These are phyloP conservation scores for Colletotrichum horii DNA, from an alignment of 2,329 filamentous ascomycete species.

Conservation along the genomic window DNA sequence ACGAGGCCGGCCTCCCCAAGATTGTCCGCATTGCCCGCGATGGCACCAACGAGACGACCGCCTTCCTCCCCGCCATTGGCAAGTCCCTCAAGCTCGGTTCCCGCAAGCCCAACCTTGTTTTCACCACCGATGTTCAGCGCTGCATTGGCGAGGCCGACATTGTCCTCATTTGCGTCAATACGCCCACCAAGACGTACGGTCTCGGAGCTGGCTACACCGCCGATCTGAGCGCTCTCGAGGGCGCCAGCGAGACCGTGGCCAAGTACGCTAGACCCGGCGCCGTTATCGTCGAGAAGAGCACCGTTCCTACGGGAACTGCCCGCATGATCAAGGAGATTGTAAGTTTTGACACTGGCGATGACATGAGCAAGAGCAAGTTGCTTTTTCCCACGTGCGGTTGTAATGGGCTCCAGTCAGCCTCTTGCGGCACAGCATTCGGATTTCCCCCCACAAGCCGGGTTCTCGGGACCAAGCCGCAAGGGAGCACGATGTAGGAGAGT, in stretches of 20 bases:
- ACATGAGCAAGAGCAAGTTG: neutral
- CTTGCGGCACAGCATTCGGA: neutral
- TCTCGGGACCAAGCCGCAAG: neutral
- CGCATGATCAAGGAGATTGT: conserved; percentile 73
- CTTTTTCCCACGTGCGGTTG: neutral
- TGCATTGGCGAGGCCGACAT: conserved; percentile 73
- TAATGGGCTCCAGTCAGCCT: neutral
- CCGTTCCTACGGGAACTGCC: conserved; percentile 78
- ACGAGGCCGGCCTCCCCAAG: conserved; percentile 74
- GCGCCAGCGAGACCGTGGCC: conserved; percentile 71
- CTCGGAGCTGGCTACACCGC: conserved; percentile 73
- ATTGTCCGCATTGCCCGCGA: conserved; percentile 71
- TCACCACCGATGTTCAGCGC: conserved; percentile 69
- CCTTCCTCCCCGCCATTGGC: conserved; percentile 41
- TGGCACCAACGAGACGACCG: conserved; percentile 50
- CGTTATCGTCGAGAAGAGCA: conserved; percentile 83
- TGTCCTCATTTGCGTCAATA: conserved; percentile 79
- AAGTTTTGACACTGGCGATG: conserved; percentile 28
- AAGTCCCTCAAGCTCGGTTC: conserved; percentile 40
- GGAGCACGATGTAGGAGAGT: neutral
- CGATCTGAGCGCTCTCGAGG: conserved; percentile 75
- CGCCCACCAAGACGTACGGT: conserved; percentile 76
- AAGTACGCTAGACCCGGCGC: conserved; percentile 68
- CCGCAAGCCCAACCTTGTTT: conserved; percentile 71
- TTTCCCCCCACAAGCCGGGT: neutral